Base-by-base conservation (phyloP, 768 basidiomycete genomes). In the Fomitopsis pulvina region DNA sequence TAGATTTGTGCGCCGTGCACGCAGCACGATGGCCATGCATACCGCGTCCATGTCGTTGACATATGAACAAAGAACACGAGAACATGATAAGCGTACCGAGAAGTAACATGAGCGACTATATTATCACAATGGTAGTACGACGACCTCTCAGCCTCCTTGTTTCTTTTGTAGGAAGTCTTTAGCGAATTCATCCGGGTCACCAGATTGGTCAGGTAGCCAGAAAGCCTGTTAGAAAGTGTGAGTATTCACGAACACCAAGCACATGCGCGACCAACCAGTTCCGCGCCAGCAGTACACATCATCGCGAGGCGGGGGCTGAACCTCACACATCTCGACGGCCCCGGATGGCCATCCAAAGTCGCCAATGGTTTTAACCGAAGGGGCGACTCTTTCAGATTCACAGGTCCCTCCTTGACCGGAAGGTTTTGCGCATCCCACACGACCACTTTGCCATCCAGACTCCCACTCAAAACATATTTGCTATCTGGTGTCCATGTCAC, bases 401-500 rank as follows among this genome's bases (percentile, higher is more conserved):
- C 68, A 2, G 75, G 66, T 6, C 79, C 82, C 3, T 71, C 61
- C 52, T 72, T 69, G 50, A 69, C 32, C 26, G 79, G 80, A 49
- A 89, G 64, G 56, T 75, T 76, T 56, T 86, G 75, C 32, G 89
- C 71, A 58, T 98, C 93, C 94, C 94, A 99, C 18, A 95, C 69
- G 41, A 77, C 65, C n/a, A 98, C 71, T 57, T 78, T 81, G 40
- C 96, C 96, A 61, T 94, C 84, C 26, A 87, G 74, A 61, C 83
- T 85, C 47, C 96, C 96, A 20, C 88, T 78, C 4, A 96, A 66
- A 38, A 98, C 75, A 59, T 78, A 99, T 65, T 89, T 89, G 66
- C 92, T 92, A 65, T 99, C 95, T 0, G 92, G 89, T 2, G 90
- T 93, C 91, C 92, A 98, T 10, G 79, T 78, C 3, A 94, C 86